Evolutionary conservation across 495 filamentous ascomycete species (phyloP), one percentile per base, ranked within the genome.

Genomic region (Neurospora africana): DNA sequence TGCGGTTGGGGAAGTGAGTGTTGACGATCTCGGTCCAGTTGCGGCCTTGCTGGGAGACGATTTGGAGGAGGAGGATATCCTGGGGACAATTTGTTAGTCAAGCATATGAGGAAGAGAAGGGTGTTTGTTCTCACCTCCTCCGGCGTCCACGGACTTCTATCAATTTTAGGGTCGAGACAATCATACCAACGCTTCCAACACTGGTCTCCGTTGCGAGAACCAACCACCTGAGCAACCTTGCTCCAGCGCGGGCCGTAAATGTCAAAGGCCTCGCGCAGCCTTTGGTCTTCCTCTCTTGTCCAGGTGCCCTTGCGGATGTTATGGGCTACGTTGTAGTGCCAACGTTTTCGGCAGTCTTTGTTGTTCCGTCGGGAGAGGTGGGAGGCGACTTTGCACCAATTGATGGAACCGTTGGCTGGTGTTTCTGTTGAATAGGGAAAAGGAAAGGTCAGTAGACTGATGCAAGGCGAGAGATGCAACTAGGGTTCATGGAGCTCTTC

Each of bases 341-440:
- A 83, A 10, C 82, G 78, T 69, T 83, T 83, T 9, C 82, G 75
- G 58, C 82, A 83, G 71, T 83, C 81, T 40, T 83, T 83, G 77
- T 83, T 83, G 68, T 80, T 83, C 9, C 82, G 76, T 6, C 78
- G 75, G 0, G 82, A 81, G 39, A 83, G 78, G 35, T 81, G 75
- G 44, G 76, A 72, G 9, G 82, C 82, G 36, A 83, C 79, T 33
- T 72, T 74, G 74, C 81, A 78, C 82, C 82, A 83, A 72, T 80
- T 83, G 70, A 83, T 78, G 21, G 80, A 67, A 17, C 82, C 78
- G 5, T 73, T 39, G 9, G 43, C 43, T 2, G 76, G 75, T 1
- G 74, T 78, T 35, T 79, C 78, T 79, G 68, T 36, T 2, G 9
- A 68, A 23, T n/a, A 10, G 3, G 35, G 6, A n/a, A 27, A 43